Percentiles rank a stretch among this genome's conserved stretches.
Conservation (phyloP, 768 basidiomycete species). For the Lanmaoa rubissima region DNA sequence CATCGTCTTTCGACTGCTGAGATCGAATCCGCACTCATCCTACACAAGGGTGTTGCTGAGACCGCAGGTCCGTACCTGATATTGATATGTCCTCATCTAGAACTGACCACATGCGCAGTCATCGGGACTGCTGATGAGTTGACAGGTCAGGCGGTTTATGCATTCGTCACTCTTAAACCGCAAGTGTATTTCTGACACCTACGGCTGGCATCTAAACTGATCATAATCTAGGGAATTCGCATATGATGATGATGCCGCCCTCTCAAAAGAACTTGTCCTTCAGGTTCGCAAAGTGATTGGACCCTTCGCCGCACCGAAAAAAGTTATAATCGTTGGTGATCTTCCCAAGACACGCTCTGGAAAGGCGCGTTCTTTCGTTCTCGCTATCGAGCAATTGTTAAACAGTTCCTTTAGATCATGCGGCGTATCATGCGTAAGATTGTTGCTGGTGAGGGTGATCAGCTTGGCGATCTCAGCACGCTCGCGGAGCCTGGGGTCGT, state of each 20-base stretch:
- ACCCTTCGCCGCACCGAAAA: constrained; percentile 96
- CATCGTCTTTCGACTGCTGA: constrained; percentile 97
- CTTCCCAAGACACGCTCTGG: constrained; percentile 94
- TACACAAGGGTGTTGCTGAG: constrained; percentile 94
- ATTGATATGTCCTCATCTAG: not conserved
- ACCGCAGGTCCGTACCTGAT: constrained; percentile 58
- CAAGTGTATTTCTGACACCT: constrained; percentile 36
- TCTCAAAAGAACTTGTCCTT: constrained; percentile 85
- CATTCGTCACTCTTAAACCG: constrained; percentile 95
- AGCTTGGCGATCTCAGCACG: constrained; percentile 93
- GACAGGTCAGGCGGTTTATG: constrained; percentile 91
- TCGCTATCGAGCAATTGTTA: not conserved
- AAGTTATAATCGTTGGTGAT: constrained; percentile 78
- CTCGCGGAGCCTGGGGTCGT: constrained; percentile 87
- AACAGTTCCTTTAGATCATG: constrained; percentile 62
- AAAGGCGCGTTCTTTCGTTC: constrained; percentile 49
- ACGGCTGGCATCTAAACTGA: not conserved
- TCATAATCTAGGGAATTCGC: constrained; percentile 65
- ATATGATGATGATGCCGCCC: constrained; percentile 70
- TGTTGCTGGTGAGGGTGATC: constrained; percentile 89
- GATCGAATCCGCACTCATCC: constrained; percentile 94
- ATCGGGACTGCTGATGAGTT: constrained; percentile 85
- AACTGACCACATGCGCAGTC: constrained; percentile 38
- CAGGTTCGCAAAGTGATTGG: constrained; percentile 98
- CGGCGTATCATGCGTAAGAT: constrained; percentile 96